Evolutionary conservation across 2,329 filamentous ascomycete genomes (phyloP), one percentile per base, ranked within the genome.

Genomic region (Cladophialophora carrionii): DNA sequence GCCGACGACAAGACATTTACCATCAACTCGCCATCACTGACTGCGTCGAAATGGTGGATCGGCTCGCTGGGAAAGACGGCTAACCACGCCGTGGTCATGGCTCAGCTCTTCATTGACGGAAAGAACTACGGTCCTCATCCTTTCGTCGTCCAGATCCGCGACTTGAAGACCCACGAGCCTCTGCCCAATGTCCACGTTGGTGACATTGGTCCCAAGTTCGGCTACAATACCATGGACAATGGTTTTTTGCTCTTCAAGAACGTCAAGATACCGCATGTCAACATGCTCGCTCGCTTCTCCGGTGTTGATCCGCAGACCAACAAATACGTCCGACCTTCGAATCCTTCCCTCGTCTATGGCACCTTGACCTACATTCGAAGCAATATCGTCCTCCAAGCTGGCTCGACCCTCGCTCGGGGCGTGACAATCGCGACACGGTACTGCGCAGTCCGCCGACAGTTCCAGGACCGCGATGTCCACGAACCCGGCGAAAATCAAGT

Each of bases 41-140:
- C 90, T 1, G 85, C 90, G 0, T 89, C 88, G 37, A 94, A 94
- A 74, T 94, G 90, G 90, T 93, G 90, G 90, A 92, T 92, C 71
- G 90, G 90, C 1, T 90, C 89, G 10, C 82, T 93, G 3, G 90
- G 90, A 58, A 84, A 88, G 71, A 88, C 88, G 2, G 90, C 90
- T 52, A 93, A 91, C 74, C 84, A 91, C 73, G 90, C 90, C 1
- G 86, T 91, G 1, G 89, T 93, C 3, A 91, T 93, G 83, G 90
- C 90, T 0, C 90, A 92, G 77, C 81, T 93, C 31, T 84, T 88
- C 67, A 83, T 92, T 66, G 79, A 81, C 65, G 89, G 88, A 70
- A 90, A 89, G 77, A 79, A 82, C 20, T 87, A 87, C 69, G 90
- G 90, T 0, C 90, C 90, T 43, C 90, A 93, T 73, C 89, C 90